These are phyloP conservation scores for Salix arbutifolia DNA, from an alignment of 345 rosid genomes.

Conservation along the genomic window DNA sequence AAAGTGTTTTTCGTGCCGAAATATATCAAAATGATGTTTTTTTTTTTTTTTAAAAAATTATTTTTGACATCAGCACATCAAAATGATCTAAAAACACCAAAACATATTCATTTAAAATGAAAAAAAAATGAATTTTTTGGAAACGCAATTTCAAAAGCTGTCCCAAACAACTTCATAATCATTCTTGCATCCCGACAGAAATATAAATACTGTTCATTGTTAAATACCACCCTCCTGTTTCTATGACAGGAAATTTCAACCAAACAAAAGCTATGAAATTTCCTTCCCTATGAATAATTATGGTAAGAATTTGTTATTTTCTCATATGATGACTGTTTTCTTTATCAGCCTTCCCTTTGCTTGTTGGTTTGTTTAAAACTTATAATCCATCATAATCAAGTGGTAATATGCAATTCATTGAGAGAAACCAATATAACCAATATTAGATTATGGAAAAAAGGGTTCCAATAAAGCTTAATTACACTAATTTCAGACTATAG, in stretches of 20 bases:
- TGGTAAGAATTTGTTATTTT: neutral
- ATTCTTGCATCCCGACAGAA: neutral
- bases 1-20: no score
- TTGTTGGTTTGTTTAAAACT: neutral
- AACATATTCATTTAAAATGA: no score
- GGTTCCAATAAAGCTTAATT: neutral
- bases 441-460: no score
- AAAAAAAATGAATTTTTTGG: no score
- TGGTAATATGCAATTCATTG: neutral
- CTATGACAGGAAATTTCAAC: neutral
- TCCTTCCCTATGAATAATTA: no score
- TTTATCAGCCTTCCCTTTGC: neutral
- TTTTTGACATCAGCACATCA: no score
- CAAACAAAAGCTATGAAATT: neutral
- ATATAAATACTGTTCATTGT: neutral
- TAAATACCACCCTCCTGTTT: neutral
- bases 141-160: no score
- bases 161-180: no score
- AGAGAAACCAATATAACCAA: neutral
- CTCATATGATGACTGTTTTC: neutral
- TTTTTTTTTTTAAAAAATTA: no score
- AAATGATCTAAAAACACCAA: no score
- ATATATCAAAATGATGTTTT: no score
- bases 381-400: neutral
- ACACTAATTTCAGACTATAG: constrained; percentile 8